Conservation (phyloP, 2,329 filamentous ascomycete genomes). For the Ascochyta koolunga region DNA sequence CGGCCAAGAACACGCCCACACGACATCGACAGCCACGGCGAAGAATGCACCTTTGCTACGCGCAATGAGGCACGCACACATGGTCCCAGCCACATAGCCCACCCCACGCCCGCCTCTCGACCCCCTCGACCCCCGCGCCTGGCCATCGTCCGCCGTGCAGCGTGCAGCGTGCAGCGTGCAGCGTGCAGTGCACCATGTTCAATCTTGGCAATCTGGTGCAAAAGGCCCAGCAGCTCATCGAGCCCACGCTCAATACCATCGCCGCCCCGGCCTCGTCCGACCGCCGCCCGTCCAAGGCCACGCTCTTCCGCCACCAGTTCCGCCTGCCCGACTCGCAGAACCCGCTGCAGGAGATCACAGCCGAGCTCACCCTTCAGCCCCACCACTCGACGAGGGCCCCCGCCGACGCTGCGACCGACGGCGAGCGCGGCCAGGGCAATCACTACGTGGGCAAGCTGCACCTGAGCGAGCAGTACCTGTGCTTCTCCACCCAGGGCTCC, state of each 20-base stretch:
- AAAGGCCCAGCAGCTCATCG: conserved; percentile 94
- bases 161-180: too few species aligned
- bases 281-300: conserved; percentile 85
- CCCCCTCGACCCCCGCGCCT: too few species aligned
- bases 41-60: conserved; percentile 12
- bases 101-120: too few species aligned
- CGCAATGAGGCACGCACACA: conserved; percentile 38
- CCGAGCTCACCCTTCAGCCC: conserved; percentile 85
- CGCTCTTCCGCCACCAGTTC: conserved; percentile 95
- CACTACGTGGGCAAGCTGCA: conserved; percentile 93
- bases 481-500: conserved; percentile 91
- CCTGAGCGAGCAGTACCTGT: conserved; percentile 91
- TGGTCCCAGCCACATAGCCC: conserved; percentile 20
- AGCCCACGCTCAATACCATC: conserved; percentile 73
- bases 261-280: conserved; percentile 72
- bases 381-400: conserved; percentile 61
- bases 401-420: conserved; percentile 53
- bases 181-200: conserved; percentile 40
- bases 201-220: conserved; percentile 82
- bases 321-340: conserved; percentile 90
- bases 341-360: conserved; percentile 93
- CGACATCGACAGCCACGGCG: conserved; percentile 2
- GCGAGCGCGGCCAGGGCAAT: conserved; percentile 63
- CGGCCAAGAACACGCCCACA: conserved; percentile 14
- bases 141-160: too few species aligned